Percentiles rank a stretch among this genome's conserved stretches.
phyloP scores from a whole-genome alignment of 2,329 filamentous ascomycete genomes.

The Pseudogymnoascus sp. region DNA sequence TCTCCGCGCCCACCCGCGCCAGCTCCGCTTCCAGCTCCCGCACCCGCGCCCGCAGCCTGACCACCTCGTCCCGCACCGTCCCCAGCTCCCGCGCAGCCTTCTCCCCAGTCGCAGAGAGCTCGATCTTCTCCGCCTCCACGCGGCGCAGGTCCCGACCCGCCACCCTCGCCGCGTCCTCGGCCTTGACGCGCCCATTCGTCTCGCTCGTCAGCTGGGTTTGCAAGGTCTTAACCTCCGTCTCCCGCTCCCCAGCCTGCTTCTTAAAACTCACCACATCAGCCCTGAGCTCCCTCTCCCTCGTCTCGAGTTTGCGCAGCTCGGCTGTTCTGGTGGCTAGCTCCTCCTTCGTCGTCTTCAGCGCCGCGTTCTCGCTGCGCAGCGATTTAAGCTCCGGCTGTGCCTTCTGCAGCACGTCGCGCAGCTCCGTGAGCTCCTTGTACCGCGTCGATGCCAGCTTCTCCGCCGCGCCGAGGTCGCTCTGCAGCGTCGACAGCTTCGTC shows the following conservation, averaged over 20 bases:
- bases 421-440: constrained; percentile 78
- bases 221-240: constrained; percentile 66
- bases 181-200: constrained; percentile 58
- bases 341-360: constrained; percentile 66
- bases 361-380: constrained; percentile 66
- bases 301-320: constrained; percentile 69
- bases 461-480: constrained; percentile 77
- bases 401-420: constrained; percentile 73
- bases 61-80: constrained; percentile 63
- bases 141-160: constrained; percentile 70
- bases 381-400: constrained; percentile 77
- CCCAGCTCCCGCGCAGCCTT: constrained; percentile 62
- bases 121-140: constrained; percentile 69
- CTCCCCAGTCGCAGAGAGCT: constrained; percentile 65
- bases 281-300: constrained; percentile 71
- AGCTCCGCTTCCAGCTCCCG: constrained; percentile 67
- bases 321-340: constrained; percentile 54
- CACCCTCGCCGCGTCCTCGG: constrained; percentile 71
- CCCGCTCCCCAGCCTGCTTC: constrained; percentile 62
- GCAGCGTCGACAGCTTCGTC: constrained; percentile 57
- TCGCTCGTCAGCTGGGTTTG: constrained; percentile 73
- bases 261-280: constrained; percentile 63
- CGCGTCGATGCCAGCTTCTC: constrained; percentile 78
- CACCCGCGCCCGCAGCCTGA: constrained; percentile 52
- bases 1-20: constrained; percentile 58